These are phyloP conservation scores for Lasiodiplodia sp. DNA, from an alignment of 2,329 filamentous ascomycete species.

Conservation along the genomic window DNA sequence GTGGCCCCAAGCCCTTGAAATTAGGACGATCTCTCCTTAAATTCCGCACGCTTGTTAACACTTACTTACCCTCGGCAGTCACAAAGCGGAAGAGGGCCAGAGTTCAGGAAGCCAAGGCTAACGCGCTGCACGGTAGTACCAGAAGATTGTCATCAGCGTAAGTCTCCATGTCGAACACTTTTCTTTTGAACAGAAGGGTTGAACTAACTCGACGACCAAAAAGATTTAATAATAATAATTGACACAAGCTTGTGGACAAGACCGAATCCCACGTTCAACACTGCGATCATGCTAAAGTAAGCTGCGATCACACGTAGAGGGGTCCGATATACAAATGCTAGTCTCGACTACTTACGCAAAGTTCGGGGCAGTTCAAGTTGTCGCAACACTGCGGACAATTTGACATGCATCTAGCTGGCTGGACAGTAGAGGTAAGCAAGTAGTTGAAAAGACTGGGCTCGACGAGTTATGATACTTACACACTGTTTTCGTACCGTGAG, in stretches of 20 bases:
- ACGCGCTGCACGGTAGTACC: background rate
- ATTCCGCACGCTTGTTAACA: background rate
- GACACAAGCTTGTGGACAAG: background rate
- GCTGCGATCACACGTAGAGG: background rate
- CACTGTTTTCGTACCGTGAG: background rate
- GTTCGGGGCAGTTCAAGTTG: constrained; percentile 13
- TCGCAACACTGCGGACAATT: constrained; percentile 10
- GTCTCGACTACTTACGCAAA: constrained; percentile 11
- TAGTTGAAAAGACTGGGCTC: background rate
- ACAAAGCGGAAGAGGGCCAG: background rate
- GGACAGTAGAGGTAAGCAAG: background rate
- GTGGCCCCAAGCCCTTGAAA: background rate
- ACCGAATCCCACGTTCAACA: background rate
- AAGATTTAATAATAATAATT: background rate
- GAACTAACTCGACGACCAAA: background rate
- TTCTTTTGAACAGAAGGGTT: background rate
- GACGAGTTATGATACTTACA: background rate
- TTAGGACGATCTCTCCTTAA: background rate
- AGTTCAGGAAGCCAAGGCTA: background rate
- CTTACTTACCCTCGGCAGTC: constrained; percentile 10
- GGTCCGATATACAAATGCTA: no score
- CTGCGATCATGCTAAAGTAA: background rate
- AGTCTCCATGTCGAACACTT: background rate
- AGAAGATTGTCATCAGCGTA: background rate
- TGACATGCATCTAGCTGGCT: constrained; percentile 9